Evolutionary conservation across 1,284 basidiomycete species (phyloP).

Genomic region (Malassezia pachydermatis): DNA sequence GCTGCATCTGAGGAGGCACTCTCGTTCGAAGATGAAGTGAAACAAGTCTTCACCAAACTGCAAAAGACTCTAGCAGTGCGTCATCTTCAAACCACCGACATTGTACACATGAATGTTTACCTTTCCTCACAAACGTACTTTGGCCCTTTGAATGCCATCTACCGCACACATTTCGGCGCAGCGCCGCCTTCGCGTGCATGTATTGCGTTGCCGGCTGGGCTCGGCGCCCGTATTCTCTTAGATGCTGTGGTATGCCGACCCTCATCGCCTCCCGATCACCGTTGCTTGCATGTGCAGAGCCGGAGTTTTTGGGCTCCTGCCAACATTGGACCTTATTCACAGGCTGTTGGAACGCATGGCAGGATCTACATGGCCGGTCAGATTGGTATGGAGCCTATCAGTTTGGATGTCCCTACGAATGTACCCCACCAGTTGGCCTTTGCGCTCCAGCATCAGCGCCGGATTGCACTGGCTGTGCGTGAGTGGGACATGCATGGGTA

Average conservation of each 20-base stretch:
- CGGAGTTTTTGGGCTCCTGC: constrained; percentile 97
- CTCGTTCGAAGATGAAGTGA: constrained; percentile 3
- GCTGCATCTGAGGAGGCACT: neutral
- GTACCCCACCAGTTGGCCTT: constrained; percentile 62
- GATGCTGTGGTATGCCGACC: constrained; percentile 9
- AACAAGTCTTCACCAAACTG: constrained; percentile 4
- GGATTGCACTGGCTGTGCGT: constrained; percentile 53
- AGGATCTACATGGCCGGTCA: constrained; percentile 83
- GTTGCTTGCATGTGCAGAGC: constrained; percentile 80
- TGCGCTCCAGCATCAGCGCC: constrained; percentile 67
- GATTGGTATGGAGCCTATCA: constrained; percentile 74
- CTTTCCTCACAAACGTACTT: constrained; percentile 53
- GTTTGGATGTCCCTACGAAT: constrained; percentile 57
- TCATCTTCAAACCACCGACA: constrained; percentile 50
- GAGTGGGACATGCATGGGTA: constrained; percentile 21
- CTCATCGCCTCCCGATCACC: constrained; percentile 25
- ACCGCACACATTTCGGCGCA: constrained; percentile 69
- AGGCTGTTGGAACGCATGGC: constrained; percentile 67
- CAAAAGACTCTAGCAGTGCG: neutral
- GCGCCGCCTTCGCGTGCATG: constrained; percentile 89
- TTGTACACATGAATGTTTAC: constrained; percentile 70
- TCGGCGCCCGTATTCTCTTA: constrained; percentile 1
- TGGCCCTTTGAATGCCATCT: constrained; percentile 52
- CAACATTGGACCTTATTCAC: constrained; percentile 96
- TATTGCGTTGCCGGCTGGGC: constrained; percentile 56